These are phyloP conservation scores for Suillus americanus DNA, from an alignment of 768 basidiomycete genomes.

Conservation along the genomic window DNA sequence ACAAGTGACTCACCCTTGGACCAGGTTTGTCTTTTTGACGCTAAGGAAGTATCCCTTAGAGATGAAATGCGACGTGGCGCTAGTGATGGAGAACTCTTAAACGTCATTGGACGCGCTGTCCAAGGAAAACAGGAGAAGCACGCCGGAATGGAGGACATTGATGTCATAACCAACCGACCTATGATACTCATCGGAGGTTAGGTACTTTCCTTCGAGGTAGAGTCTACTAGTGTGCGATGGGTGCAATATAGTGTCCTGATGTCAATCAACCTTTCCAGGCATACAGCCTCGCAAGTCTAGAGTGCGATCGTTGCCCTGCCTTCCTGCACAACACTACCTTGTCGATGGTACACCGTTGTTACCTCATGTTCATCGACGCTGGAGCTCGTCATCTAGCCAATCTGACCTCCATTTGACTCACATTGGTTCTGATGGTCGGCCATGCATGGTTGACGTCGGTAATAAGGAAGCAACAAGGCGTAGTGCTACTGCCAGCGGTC, in stretches of 20 bases:
- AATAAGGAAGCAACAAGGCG: constrained; percentile 62
- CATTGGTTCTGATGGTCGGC: constrained; percentile 65
- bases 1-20: constrained; percentile 4
- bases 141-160: constrained; percentile 80
- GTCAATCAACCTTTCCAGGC: constrained; percentile 6
- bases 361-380: constrained; percentile 20
- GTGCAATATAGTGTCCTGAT: neutral
- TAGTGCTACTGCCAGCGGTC: constrained; percentile 72
- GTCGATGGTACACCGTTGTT: neutral
- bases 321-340: neutral
- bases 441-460: constrained; percentile 83
- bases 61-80: constrained; percentile 69
- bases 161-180: constrained; percentile 74
- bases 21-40: constrained; percentile 86
- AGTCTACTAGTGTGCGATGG: neutral
- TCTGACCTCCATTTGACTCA: constrained; percentile 54
- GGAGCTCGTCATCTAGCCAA: constrained; percentile 18
- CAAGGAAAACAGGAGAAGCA: constrained; percentile 77
- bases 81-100: constrained; percentile 60
- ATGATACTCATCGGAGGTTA: constrained; percentile 96
- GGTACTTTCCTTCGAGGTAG: constrained; percentile 40
- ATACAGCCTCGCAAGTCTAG: constrained; percentile 5
- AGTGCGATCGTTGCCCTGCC: constrained; percentile 7
- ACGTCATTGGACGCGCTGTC: constrained; percentile 64
- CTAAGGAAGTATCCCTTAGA: constrained; percentile 79